Percentiles rank a stretch among this genome's conserved stretches.
These are phyloP conservation scores for Lunularia cruciata DNA, from an alignment of 225 moss, liverwort and hornwort genomes.

Conservation along the genomic window DNA sequence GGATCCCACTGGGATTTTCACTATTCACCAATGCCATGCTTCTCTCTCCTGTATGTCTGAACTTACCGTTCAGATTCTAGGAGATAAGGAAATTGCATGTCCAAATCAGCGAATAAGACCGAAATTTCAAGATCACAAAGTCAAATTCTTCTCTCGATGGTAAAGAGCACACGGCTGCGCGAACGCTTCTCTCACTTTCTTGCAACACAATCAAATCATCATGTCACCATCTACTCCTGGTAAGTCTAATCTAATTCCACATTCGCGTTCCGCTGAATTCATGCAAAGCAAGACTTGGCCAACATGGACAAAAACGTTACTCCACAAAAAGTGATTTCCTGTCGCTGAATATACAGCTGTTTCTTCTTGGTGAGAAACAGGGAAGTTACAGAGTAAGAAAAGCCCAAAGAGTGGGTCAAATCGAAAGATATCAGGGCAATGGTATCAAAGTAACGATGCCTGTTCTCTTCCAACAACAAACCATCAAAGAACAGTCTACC, in stretches of 20 bases:
- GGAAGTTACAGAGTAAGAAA: conserved; percentile 21
- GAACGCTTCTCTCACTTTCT: neutral
- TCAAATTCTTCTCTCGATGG: neutral
- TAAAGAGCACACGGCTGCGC: neutral
- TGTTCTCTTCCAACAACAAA: conserved; percentile 11
- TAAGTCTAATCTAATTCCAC: neutral
- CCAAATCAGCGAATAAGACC: neutral
- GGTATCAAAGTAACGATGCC: conserved; percentile 8
- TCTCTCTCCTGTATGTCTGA: neutral
- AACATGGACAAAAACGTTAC: conserved; percentile 7
- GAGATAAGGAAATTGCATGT: neutral
- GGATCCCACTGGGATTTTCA: too few species aligned
- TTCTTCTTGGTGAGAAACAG: conserved; percentile 15
- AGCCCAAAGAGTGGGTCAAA: conserved; percentile 20
- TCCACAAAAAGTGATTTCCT: neutral
- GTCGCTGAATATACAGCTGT: neutral
- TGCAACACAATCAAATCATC: conserved; percentile 2
- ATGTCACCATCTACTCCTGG: neutral
- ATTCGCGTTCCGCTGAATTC: neutral
- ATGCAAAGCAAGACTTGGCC: neutral
- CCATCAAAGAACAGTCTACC: conserved; percentile 7
- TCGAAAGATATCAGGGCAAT: conserved; percentile 11
- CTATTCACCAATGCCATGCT: too few species aligned
- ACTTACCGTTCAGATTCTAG: neutral
- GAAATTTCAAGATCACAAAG: neutral